Percentiles rank a stretch among this genome's conserved stretches.
These are phyloP conservation scores for Blastomyces parvus DNA, from an alignment of 2,329 filamentous ascomycete species.

Conservation along the genomic window DNA sequence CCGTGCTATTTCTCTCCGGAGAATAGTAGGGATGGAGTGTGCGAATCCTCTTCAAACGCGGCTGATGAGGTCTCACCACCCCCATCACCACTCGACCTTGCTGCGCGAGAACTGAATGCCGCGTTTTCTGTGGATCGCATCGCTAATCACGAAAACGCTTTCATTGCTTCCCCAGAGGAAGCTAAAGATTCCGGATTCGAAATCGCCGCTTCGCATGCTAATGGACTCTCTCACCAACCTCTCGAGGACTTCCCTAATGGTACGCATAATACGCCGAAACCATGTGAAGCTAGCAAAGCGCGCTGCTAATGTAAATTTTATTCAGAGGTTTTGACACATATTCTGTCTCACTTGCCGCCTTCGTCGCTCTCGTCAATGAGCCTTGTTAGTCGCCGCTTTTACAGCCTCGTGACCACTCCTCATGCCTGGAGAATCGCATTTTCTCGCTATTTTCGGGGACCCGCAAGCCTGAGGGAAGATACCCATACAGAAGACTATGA, in stretches of 20 bases:
- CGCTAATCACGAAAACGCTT: constrained; percentile 46
- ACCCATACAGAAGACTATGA: constrained; percentile 42
- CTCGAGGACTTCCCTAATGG: constrained; percentile 69
- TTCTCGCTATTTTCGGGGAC: constrained; percentile 76
- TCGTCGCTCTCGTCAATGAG: constrained; percentile 73
- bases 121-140: constrained; percentile 42
- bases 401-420: constrained; percentile 75
- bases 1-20: constrained; percentile 36
- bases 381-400: constrained; percentile 79
- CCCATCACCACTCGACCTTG: constrained; percentile 6
- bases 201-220: constrained; percentile 39
- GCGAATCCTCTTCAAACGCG: constrained; percentile 20
- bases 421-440: constrained; percentile 94
- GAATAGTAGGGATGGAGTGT: constrained; percentile 29
- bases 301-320: constrained; percentile 18
- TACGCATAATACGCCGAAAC: constrained; percentile 31
- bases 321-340: constrained; percentile 81
- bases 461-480: constrained; percentile 45
- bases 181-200: constrained; percentile 43
- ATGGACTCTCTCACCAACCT: constrained; percentile 38
- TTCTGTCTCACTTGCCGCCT: constrained; percentile 80
- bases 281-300: constrained; percentile 5
- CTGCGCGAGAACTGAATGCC: constrained; percentile 25
- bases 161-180: constrained; percentile 28
- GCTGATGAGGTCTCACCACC: constrained; percentile 18